phyloP scores from a whole-genome alignment of 2,329 filamentous ascomycete genomes.

The Beauveria australis region DNA sequence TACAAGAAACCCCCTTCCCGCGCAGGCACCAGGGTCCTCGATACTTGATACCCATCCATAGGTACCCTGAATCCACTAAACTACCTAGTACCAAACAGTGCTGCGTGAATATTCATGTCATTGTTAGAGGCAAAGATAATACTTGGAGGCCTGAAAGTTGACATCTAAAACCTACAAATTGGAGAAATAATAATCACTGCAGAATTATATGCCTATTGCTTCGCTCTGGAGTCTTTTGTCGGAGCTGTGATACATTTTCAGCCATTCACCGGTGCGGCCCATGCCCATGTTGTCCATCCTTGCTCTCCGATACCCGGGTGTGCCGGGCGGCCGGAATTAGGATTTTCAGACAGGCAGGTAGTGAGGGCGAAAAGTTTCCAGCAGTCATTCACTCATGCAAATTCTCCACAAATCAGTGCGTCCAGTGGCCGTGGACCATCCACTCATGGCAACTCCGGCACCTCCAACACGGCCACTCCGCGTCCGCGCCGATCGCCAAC shows the following conservation, averaged over 20 bases:
- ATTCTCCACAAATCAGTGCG: background rate
- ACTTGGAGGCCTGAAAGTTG: background rate
- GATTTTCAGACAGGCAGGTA: background rate
- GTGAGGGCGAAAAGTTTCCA: too few species aligned
- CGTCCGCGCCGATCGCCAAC: background rate
- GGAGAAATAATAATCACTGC: background rate
- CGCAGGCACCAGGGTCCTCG: background rate
- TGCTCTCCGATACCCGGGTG: background rate
- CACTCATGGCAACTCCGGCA: slow-evolving; percentile 5
- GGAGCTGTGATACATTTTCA: background rate
- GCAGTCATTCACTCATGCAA: too few species aligned
- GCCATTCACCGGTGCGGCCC: background rate
- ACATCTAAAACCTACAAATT: background rate
- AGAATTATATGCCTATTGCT: background rate
- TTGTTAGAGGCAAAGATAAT: background rate
- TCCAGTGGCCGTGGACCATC: background rate
- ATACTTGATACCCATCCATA: background rate
- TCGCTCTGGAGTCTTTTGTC: background rate
- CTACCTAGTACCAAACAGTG: background rate
- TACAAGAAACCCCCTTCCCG: too few species aligned
- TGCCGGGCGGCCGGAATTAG: background rate
- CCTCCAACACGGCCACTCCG: slow-evolving; percentile 6
- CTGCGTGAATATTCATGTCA: slow-evolving; percentile 4
- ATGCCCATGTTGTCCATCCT: background rate
- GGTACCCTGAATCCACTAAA: background rate